Conservation (phyloP, 2,329 filamentous ascomycete species). For the Parascedosporium putredinis region DNA sequence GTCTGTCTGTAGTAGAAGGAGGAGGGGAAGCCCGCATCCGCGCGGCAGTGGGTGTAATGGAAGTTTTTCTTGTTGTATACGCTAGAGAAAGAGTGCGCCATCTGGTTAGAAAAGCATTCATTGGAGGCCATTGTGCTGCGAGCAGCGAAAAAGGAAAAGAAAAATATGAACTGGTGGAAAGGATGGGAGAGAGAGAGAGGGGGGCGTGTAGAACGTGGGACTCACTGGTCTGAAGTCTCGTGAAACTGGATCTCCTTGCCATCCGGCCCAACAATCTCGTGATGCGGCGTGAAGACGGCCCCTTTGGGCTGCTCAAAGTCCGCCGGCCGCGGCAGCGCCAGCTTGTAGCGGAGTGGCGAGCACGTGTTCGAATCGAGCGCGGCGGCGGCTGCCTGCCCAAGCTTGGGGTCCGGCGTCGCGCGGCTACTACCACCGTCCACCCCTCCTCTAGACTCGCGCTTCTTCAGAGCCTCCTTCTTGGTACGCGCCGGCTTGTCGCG, state of each 20-base stretch:
- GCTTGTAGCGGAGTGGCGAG: conserved; percentile 49
- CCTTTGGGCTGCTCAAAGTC: conserved; percentile 52
- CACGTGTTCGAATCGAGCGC: conserved; percentile 30
- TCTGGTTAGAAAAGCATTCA: neutral
- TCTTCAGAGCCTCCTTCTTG: conserved; percentile 60
- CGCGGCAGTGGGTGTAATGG: conserved; percentile 83
- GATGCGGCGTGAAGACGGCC: conserved; percentile 45
- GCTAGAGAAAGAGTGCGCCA: conserved; percentile 21
- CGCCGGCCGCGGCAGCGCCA: conserved; percentile 50
- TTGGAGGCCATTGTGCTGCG: too few relatives aligned
- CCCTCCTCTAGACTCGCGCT: conserved; percentile 54
- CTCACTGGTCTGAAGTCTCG: conserved; percentile 56
- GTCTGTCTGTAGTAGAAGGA: conserved; percentile 84
- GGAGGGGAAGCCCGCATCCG: conserved; percentile 76
- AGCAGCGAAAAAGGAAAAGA: too few relatives aligned
- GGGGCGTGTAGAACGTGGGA: too few relatives aligned
- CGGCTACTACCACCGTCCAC: conserved; percentile 38
- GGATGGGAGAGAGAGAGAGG: too few relatives aligned
- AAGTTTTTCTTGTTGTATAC: conserved; percentile 63
- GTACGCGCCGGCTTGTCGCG: conserved; percentile 30
- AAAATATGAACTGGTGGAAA: too few relatives aligned
- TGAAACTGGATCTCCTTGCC: conserved; percentile 46
- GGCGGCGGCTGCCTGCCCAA: conserved; percentile 26
- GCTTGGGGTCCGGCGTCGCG: conserved; percentile 47
- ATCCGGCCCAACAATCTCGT: conserved; percentile 38